Base-by-base conservation (phyloP, 2,329 filamentous ascomycete species). In the Colletotrichum sp. region DNA sequence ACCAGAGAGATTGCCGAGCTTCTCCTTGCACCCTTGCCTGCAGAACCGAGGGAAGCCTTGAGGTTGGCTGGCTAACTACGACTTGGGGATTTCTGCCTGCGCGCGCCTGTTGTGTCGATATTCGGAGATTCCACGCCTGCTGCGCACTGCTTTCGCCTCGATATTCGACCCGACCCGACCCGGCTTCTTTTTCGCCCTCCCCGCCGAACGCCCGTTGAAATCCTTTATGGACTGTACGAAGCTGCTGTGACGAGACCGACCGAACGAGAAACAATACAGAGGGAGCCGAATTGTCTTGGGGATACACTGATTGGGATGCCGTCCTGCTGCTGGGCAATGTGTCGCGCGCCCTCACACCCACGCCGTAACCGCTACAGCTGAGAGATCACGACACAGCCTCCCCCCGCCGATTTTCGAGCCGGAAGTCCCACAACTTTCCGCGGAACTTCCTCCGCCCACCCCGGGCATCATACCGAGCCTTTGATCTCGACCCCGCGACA, bases 271-370 rank as follows among this genome's bases (percentile, higher is more conserved):
- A 13, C 12, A 44, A 44, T 26, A 64, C 13, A 24, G 21, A 39
- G 30, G 28, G 10, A 24, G 16, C n/a, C 65, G 28, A 57, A 52
- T 57, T 30, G 39, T 21, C 52, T 30, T 72, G 18, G n/a, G 28
- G 26, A 16, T 52, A 30, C 59, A 67, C 36, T 49, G 57, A 73
- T 71, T 76, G 74, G 74, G 57, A 76, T 76, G 74, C 70, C 70
- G 74, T 76, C 70, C 74, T 74, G 74, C 64, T 68, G 63, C 44
- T 32, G 74, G 70, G 74, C 74, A 73, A 63, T 73, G 70, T 73
- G 70, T 60, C 72, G 64, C 64, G 70, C 70, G 70, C 70, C 74
- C 57, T 62, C 36, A 30, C 44, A 64, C 7, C 57, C 39, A 49
- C 34, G 74, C 70, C 74, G 59, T 73, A 69, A 74, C 16, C 70